These are phyloP conservation scores for Populus nigra DNA, from an alignment of 345 rosid species.

Conservation along the genomic window DNA sequence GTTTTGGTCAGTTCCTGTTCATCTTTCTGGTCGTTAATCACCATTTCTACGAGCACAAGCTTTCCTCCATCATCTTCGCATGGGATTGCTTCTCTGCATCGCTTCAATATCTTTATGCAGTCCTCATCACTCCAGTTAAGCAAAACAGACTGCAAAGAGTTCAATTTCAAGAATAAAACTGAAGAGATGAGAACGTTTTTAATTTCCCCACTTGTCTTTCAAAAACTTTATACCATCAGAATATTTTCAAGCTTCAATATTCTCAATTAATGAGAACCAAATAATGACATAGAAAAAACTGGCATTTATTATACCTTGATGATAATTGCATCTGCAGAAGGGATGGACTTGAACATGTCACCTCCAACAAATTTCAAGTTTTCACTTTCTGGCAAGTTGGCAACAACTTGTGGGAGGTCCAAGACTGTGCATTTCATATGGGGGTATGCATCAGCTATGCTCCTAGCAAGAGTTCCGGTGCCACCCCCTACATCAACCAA, in stretches of 20 bases:
- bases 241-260: neutral
- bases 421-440: constrained; percentile 39
- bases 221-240: neutral
- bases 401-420: constrained; percentile 45
- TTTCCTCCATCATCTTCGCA: constrained; percentile 28
- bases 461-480: constrained; percentile 36
- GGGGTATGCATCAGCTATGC: constrained; percentile 32
- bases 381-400: constrained; percentile 13
- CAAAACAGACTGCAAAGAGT: constrained; percentile 16
- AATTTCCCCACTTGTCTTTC: neutral
- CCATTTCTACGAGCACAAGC: constrained; percentile 33
- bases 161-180: neutral
- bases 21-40: constrained; percentile 28
- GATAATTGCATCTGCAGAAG: constrained; percentile 41
- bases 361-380: constrained; percentile 45
- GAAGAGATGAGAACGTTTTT: neutral
- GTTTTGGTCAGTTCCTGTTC: constrained; percentile 16
- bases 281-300: neutral
- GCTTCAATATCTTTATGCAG: constrained; percentile 25
- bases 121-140: constrained; percentile 22
- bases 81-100: constrained; percentile 20
- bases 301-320: constrained; percentile 33
- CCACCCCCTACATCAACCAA: constrained; percentile 55
- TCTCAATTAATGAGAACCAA: neutral
- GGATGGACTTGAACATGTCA: constrained; percentile 43